Evolutionary conservation across 2,329 filamentous ascomycete genomes (phyloP).

Genomic region (Zelopaecilomyces penicillatus): DNA sequence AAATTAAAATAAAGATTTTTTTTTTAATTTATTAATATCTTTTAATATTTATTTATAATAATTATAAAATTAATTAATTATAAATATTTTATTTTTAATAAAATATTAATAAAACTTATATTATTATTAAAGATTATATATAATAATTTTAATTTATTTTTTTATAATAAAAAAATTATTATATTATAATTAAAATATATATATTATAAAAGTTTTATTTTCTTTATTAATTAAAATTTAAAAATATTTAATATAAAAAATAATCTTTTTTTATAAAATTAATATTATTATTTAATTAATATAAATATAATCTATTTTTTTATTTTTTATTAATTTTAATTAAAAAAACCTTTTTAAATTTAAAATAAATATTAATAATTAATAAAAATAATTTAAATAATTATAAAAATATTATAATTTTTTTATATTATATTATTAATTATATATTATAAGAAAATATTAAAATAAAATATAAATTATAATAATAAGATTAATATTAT

Average conservation of each 20-base stretch:
- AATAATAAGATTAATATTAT: too few species aligned
- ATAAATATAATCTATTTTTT: not conserved
- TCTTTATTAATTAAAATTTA: conserved; percentile 1
- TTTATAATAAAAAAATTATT: not conserved
- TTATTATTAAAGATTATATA: not conserved
- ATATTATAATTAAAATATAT: not conserved
- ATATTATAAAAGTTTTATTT: conserved; percentile 1
- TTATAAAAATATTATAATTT: not conserved
- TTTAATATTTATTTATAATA: too few species aligned
- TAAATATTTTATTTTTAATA: not conserved
- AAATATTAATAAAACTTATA: not conserved
- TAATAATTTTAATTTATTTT: conserved; percentile 2
- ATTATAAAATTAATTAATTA: not conserved
- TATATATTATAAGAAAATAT: not conserved
- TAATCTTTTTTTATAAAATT: conserved; percentile 1
- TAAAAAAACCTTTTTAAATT: conserved; percentile 2
- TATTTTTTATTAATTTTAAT: conserved; percentile 2
- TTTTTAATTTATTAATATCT: too few species aligned
- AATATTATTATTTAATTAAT: too few species aligned
- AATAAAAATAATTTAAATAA: conserved; percentile 2
- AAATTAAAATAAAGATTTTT: too few species aligned
- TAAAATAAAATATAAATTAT: not conserved
- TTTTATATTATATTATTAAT: not conserved
- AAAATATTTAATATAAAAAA: conserved; percentile 2
- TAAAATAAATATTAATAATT: conserved; percentile 1